These are phyloP conservation scores for Solanum gandarillasii DNA, from an alignment of 257 asterid species.

Conservation along the genomic window DNA sequence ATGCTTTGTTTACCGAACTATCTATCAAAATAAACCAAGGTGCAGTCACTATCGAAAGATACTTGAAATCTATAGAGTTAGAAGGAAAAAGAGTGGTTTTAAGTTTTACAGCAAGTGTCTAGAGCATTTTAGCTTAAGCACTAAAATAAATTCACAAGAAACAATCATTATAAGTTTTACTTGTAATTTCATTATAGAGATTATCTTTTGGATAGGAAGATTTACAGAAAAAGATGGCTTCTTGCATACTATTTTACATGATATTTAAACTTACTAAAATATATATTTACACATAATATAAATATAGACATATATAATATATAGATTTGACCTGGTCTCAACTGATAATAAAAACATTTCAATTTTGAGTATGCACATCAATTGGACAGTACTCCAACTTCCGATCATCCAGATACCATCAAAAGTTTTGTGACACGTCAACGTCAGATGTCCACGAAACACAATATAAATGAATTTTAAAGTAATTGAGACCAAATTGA, in stretches of 20 bases:
- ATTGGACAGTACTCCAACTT: not conserved
- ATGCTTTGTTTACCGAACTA: not conserved
- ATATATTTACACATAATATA: too few species aligned
- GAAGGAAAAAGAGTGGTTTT: not conserved
- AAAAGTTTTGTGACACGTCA: not conserved
- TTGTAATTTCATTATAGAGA: not conserved
- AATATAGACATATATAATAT: too few species aligned
- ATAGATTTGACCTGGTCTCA: not conserved
- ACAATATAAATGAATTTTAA: too few species aligned
- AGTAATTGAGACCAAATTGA: not conserved
- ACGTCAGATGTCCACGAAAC: too few species aligned
- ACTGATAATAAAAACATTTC: not conserved
- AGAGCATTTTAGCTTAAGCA: not conserved
- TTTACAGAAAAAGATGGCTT: not conserved
- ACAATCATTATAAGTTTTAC: not conserved
- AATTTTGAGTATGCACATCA: not conserved
- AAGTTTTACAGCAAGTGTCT: not conserved
- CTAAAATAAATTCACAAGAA: not conserved
- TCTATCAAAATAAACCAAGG: not conserved
- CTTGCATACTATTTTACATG: not conserved
- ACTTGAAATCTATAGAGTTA: not conserved
- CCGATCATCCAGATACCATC: not conserved
- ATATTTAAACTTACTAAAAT: too few species aligned
- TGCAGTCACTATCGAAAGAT: not conserved
- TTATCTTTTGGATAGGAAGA: not conserved